phyloP scores from a whole-genome alignment of 2,329 filamentous ascomycete genomes.

The Aspergillus texensis region DNA sequence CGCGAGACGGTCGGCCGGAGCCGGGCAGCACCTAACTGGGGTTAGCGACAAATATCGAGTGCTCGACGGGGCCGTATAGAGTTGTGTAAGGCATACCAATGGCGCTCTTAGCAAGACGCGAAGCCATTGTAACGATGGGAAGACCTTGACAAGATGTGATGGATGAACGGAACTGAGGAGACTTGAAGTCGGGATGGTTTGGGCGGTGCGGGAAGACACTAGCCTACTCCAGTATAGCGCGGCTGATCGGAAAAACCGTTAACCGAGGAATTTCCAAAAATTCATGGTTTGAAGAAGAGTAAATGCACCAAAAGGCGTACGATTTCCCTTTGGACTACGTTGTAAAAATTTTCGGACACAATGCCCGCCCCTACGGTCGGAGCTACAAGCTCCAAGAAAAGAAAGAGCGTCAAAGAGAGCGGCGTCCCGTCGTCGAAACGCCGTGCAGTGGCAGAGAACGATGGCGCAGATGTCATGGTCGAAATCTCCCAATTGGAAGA shows the following conservation, averaged over 20 bases:
- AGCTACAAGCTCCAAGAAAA: constrained; percentile 39
- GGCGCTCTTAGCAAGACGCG: constrained; percentile 93
- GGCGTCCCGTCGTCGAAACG: constrained; percentile 45
- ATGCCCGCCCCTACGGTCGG: constrained; percentile 33
- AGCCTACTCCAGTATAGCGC: constrained; percentile 32
- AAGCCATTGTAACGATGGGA: constrained; percentile 84
- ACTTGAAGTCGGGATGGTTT: constrained; percentile 41
- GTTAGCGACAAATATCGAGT: constrained; percentile 36
- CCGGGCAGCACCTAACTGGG: constrained; percentile 76
- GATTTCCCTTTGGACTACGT: constrained; percentile 1
- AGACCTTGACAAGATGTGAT: constrained; percentile 53
- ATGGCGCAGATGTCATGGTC: constrained; percentile 58
- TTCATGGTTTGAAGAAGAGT: constrained; percentile 17
- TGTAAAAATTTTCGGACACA: constrained; percentile 24
- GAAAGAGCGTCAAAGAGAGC: constrained; percentile 41
- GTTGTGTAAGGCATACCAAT: constrained; percentile 70
- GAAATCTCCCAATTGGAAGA: constrained; percentile 76
- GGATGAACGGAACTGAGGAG: constrained; percentile 44
- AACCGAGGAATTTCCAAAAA: constrained; percentile 35
- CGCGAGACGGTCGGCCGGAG: constrained; percentile 81
- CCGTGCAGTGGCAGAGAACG: constrained; percentile 51
- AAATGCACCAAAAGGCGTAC: constrained; percentile 5
- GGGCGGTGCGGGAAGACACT: constrained; percentile 39
- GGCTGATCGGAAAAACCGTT: constrained; percentile 35
- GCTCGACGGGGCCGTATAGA: constrained; percentile 19